These are phyloP conservation scores for Malus hybrid DNA, from an alignment of 331 rosid species.

Conservation along the genomic window DNA sequence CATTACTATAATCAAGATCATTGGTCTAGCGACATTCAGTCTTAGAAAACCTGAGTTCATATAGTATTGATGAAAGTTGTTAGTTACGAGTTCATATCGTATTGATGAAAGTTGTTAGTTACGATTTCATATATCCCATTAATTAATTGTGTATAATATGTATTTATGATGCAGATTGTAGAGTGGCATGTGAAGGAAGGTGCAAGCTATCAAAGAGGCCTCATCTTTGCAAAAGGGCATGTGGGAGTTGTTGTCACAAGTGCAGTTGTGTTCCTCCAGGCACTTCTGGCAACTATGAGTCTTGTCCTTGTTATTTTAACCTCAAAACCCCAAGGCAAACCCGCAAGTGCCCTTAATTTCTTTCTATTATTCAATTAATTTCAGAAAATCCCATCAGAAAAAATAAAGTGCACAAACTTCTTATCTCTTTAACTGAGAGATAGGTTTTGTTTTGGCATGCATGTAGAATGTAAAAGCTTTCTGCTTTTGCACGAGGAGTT, in stretches of 20 bases:
- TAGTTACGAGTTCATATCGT: too few relatives aligned
- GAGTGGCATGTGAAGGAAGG: conserved; percentile 28
- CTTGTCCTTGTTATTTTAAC: conserved; percentile 35
- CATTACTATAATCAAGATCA: too few relatives aligned
- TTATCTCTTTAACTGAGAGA: not conserved
- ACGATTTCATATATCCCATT: too few relatives aligned
- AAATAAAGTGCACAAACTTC: not conserved
- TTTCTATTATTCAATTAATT: not conserved
- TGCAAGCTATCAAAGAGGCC: conserved; percentile 1
- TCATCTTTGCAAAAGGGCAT: conserved; percentile 36
- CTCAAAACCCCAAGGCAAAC: conserved; percentile 24
- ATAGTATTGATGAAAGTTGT: too few relatives aligned
- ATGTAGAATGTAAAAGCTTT: not conserved
- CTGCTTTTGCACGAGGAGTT: not conserved
- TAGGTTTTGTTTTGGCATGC: not conserved
- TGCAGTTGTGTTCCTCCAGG: conserved; percentile 43
- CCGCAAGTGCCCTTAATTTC: conserved; percentile 27
- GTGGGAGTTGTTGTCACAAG: conserved; percentile 31
- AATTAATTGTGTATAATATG: not conserved
- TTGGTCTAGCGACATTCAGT: too few relatives aligned
- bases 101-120: too few relatives aligned
- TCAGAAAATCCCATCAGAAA: not conserved
- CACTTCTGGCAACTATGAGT: conserved; percentile 31
- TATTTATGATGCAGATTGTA: conserved; percentile 26
- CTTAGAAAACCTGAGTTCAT: too few relatives aligned